A percentile compares a stretch with the other conserved stretches of the same genome.
Conservation (phyloP, 2,329 filamentous ascomycete genomes). For the Xylaria sp. region DNA sequence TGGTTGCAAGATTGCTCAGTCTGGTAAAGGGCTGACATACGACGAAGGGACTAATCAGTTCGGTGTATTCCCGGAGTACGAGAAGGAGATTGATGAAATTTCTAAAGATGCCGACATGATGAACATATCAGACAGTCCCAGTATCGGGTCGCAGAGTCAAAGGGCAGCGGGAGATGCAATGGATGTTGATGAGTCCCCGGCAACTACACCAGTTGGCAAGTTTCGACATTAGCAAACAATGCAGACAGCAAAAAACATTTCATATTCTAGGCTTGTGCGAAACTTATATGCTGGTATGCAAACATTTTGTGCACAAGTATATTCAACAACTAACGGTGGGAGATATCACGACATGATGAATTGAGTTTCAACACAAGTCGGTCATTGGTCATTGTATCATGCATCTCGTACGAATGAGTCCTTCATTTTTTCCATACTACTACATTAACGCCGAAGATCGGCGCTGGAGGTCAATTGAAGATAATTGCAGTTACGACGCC, state of each 20-base stretch:
- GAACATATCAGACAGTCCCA: conserved; percentile 24
- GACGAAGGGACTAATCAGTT: conserved; percentile 55
- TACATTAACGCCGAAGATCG: neutral
- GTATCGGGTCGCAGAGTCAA: neutral
- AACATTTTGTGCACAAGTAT: neutral
- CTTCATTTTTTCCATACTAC: neutral
- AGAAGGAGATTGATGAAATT: conserved; percentile 50
- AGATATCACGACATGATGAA: neutral
- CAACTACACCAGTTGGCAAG: conserved; percentile 7
- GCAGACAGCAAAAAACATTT: neutral
- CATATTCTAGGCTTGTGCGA: neutral
- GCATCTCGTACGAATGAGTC: conserved; percentile 8
- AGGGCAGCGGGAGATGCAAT: conserved; percentile 18
- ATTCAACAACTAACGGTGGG: neutral
- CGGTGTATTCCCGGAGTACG: conserved; percentile 52
- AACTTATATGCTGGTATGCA: neutral
- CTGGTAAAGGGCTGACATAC: conserved; percentile 60
- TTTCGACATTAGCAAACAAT: neutral
- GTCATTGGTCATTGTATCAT: neutral
- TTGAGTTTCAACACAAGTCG: neutral
- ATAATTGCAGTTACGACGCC: neutral
- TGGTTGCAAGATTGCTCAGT: conserved; percentile 59
- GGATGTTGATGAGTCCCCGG: conserved; percentile 27
- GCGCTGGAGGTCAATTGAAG: neutral
- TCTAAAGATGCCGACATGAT: conserved; percentile 39